Evolutionary conservation across 768 basidiomycete species (phyloP).

Genomic region (Amanita rubescens): DNA sequence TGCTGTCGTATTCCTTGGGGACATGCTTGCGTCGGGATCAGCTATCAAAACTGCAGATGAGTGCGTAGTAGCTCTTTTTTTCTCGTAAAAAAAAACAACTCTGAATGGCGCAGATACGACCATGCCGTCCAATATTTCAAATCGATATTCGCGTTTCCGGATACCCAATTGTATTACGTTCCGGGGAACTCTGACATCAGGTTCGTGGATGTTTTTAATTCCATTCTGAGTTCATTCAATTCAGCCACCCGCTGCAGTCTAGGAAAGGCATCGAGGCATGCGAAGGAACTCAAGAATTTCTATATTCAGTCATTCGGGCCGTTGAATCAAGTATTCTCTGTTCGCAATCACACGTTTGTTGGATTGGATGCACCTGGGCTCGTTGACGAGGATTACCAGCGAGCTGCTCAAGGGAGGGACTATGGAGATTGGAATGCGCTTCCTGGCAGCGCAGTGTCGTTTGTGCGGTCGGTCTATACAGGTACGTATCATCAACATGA

Average conservation of each 20-base stretch:
- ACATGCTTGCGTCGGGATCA: constrained; percentile 65
- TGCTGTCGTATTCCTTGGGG: constrained; percentile 68
- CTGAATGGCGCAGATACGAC: constrained; percentile 42
- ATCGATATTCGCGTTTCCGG: constrained; percentile 44
- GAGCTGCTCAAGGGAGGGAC: constrained; percentile 37
- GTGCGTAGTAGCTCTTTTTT: constrained; percentile 18
- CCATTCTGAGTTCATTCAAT: neutral
- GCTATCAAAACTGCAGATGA: constrained; percentile 38
- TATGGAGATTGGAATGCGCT: constrained; percentile 54
- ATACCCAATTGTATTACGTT: constrained; percentile 44
- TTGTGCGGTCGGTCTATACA: constrained; percentile 39
- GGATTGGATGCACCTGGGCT: constrained; percentile 71
- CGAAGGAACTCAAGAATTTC: constrained; percentile 46
- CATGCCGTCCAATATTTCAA: constrained; percentile 55
- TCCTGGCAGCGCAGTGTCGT: constrained; percentile 49
- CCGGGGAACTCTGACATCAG: constrained; percentile 83
- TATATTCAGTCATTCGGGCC: constrained; percentile 62
- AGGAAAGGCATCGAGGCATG: constrained; percentile 43
- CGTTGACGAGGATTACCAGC: constrained; percentile 75
- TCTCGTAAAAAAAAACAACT: neutral
- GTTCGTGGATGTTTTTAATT: constrained; percentile 24
- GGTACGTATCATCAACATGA: constrained; percentile 23
- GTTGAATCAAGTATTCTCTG: constrained; percentile 50
- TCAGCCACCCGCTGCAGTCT: constrained; percentile 43
- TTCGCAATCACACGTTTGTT: constrained; percentile 69